Evolutionary conservation across 169 alveolate genomes (phyloP), one percentile per base, ranked within the genome.

Genomic region (Plasmodium ovale): DNA sequence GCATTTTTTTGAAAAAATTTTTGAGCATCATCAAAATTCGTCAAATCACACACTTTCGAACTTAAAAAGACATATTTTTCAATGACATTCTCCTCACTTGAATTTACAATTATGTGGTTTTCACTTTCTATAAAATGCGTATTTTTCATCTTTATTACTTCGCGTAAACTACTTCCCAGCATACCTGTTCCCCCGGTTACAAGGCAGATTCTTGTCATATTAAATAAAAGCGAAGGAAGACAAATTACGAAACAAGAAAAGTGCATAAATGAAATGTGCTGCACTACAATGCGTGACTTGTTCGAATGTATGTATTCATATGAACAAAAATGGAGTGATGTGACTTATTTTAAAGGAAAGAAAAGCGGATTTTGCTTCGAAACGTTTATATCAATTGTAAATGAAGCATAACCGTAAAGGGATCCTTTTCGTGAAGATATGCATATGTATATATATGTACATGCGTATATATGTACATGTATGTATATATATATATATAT

Each of bases 181-280:
- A 82, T 51, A 65, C 90, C 90, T 19, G 90, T 65, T 9, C 82
- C 90, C 51, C 90, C 79, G 12, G 90, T 82, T 31, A 82, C 82
- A 23, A 82, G 68, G 19, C 90, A 82, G 51, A 53, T 49, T 44
- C 90, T 65, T 82, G 71, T 19, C 90, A 82, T 82, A 12, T 39
- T 82, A 33, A 9, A 59, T 42, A 59, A 72, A 53, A 25, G 1
- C 0, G 42, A 51, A 51, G n/a, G 19, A 5, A 23, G 54, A 72
- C 25, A 16, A 21, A 51, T 3, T 9, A 25, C 49, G 19, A 51
- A 31, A 69, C 10, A 25, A 47, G 16, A 58, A 44, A 25, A 4
- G n/a, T n/a, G n/a, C n/a, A n/a, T n/a, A n/a, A n/a, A n/a, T n/a
- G n/a, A n/a, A n/a, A n/a, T n/a, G n/a, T n/a, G n/a, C n/a, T n/a